Percentiles rank a stretch among this genome's conserved stretches.
These are phyloP conservation scores for Hibiscus mutabilis DNA, from an alignment of 345 rosid genomes.

Conservation along the genomic window DNA sequence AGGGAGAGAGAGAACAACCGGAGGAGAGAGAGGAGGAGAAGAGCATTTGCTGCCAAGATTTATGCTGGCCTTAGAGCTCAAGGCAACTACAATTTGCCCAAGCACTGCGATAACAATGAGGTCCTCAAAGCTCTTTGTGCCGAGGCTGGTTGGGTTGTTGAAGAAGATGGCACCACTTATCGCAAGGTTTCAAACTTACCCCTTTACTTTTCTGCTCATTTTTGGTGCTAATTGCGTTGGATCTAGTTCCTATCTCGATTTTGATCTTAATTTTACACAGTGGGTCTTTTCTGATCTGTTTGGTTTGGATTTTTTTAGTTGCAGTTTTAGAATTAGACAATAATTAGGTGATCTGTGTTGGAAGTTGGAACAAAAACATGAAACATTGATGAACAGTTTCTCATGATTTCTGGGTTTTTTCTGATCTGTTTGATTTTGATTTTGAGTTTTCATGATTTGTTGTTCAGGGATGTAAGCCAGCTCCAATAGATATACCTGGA, in stretches of 20 bases:
- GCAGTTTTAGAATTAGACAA: background rate
- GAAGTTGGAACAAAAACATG: background rate
- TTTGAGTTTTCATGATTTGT: background rate
- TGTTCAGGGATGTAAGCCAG: background rate
- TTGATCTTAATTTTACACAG: background rate
- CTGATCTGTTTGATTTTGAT: too few relatives aligned
- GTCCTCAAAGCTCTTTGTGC: background rate
- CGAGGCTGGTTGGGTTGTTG: background rate
- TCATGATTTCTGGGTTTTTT: background rate
- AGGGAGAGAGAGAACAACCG: background rate
- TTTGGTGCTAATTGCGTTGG: background rate
- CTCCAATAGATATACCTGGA: background rate
- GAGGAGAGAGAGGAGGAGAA: background rate
- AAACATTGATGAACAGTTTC: background rate
- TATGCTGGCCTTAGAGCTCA: background rate
- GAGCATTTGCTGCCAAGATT: background rate
- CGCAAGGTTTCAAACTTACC: background rate
- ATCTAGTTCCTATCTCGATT: background rate
- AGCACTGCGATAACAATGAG: background rate
- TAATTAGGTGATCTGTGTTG: background rate
- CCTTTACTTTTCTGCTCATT: too few relatives aligned
- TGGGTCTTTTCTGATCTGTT: background rate
- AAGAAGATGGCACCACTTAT: background rate
- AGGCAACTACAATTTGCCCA: background rate
- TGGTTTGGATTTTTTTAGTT: too few relatives aligned